phyloP scores from a whole-genome alignment of 352 stramenopile species.

The Pythium monospermum region DNA sequence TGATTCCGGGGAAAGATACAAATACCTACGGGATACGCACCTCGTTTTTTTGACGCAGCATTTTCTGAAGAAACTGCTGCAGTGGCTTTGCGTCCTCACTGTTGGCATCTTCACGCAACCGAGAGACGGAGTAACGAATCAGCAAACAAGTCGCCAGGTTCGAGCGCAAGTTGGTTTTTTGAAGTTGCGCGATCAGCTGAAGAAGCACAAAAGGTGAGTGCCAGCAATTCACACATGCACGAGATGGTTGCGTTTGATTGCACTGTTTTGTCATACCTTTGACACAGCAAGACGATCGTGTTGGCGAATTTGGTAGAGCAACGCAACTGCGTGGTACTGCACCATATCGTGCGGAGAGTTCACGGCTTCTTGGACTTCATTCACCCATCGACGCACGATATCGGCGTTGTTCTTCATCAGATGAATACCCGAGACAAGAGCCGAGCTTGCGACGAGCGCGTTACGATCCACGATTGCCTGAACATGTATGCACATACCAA shows the following conservation, averaged over 20 bases:
- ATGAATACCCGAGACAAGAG: constrained; percentile 95
- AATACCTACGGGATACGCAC: constrained; percentile 22
- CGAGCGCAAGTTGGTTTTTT: constrained; percentile 92
- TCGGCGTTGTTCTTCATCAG: constrained; percentile 92
- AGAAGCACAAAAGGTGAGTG: too few relatives aligned
- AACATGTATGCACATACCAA: not conserved
- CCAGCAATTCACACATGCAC: too few relatives aligned
- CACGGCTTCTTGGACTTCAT: constrained; percentile 96
- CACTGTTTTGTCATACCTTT: constrained; percentile 85
- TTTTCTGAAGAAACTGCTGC: constrained; percentile 93
- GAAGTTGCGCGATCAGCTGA: constrained; percentile 84
- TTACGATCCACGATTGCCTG: constrained; percentile 97
- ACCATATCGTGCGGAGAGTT: constrained; percentile 98
- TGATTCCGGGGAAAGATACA: too few relatives aligned
- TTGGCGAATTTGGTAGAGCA: constrained; percentile 99
- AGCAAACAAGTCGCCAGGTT: constrained; percentile 95
- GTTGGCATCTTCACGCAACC: constrained; percentile 86
- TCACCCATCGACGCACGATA: constrained; percentile 95
- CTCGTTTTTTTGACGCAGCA: constrained; percentile 95
- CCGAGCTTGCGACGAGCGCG: constrained; percentile 93
- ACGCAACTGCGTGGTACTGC: constrained; percentile 97
- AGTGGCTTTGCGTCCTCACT: constrained; percentile 72
- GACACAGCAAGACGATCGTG: constrained; percentile 97
- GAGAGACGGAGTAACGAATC: constrained; percentile 95
- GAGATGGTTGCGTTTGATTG: too few relatives aligned